Base-by-base conservation (phyloP, 768 basidiomycete species). In the Boletellus sp. region DNA sequence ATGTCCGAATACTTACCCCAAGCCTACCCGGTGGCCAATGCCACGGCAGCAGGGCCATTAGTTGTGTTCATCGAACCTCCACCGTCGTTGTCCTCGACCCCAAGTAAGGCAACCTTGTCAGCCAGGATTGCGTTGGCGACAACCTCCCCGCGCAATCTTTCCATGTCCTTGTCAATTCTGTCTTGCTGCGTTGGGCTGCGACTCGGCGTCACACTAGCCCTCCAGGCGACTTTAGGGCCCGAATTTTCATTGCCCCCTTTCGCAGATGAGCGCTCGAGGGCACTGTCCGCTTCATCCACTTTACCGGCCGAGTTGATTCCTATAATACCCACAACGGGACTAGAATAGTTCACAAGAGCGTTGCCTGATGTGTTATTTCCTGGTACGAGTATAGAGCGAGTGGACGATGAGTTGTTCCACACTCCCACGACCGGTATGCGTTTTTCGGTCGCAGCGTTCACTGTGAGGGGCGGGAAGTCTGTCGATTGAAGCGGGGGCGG, bases 391-490 rank as follows among this genome's bases (percentile, higher is more conserved):
- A 80, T 73, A 19, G 83, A 73, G 13, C 83, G 74, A 19, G 71
- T 70, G 22, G 71, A 72, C 22, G 79, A 71, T 23, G 78, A 65
- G 54, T 83, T 84, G 19, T 78, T 81, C 89, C 89, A 91, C 20
- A 84, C 88, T 22, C 88, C 87, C 24, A 73, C 72, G 6, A 77
- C 77, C 2, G 83, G 82, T 6, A 72, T 61, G 39, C 78, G 78
- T 57, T 76, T 81, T 65, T 84, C 83, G 17, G 67, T 61, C 24
- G 67, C 65, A 19, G 72, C 61, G 6, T 66, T 71, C 36, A 67
- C 63, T 11, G 77, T 76, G 38, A 89, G 69, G 10, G 87, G 87
- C 6, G 87, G 87, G 55, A 89, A 89, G 67, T 90, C 87, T 3
- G 72, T 79, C 7, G 81, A 63, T 41, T 84, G 79, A 33, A 81